These are phyloP conservation scores for Penicillium hesseltinei DNA, from an alignment of 2,329 filamentous ascomycete species.

Conservation along the genomic window DNA sequence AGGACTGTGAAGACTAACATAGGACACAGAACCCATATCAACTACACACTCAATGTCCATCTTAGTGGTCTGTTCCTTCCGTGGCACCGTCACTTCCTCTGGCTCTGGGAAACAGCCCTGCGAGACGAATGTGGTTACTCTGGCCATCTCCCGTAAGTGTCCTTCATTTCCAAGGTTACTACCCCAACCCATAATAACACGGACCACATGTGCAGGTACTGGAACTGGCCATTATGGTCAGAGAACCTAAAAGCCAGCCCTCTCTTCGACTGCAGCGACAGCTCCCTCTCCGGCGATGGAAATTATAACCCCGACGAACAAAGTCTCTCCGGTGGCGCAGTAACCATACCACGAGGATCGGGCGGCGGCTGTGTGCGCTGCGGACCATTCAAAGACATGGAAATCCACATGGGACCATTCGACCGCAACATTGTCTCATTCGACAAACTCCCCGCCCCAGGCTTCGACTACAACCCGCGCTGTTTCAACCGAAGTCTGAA, in stretches of 20 bases:
- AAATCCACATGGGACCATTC: conserved; percentile 31
- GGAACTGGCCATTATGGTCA: conserved; percentile 47
- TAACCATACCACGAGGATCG: conserved; percentile 41
- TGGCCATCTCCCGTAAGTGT: conserved; percentile 24
- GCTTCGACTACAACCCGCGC: conserved; percentile 30
- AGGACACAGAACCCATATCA: conserved; percentile 23
- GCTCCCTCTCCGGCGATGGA: conserved; percentile 48
- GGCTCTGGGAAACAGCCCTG: conserved; percentile 30
- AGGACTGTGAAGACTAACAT: not conserved
- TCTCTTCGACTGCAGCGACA: conserved; percentile 49
- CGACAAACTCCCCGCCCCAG: conserved; percentile 16
- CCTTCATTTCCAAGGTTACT: no score
- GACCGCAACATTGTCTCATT: conserved; percentile 9
- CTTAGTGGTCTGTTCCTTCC: conserved; percentile 25
- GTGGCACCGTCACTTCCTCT: conserved; percentile 36
- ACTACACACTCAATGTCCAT: conserved; percentile 27
- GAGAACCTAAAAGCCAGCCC: conserved; percentile 40
- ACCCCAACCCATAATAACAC: not conserved
- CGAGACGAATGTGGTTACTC: conserved; percentile 38
- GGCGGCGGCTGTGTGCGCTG: conserved; percentile 39
- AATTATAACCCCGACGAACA: conserved; percentile 30
- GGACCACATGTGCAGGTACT: conserved; percentile 34
- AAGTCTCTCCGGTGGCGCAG: conserved; percentile 27
- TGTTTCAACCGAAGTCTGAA: conserved; percentile 30
- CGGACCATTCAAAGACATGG: conserved; percentile 40